These are phyloP conservation scores for Cystobasidiaceae sp. DNA, from an alignment of 1,284 basidiomycete genomes.

Conservation along the genomic window DNA sequence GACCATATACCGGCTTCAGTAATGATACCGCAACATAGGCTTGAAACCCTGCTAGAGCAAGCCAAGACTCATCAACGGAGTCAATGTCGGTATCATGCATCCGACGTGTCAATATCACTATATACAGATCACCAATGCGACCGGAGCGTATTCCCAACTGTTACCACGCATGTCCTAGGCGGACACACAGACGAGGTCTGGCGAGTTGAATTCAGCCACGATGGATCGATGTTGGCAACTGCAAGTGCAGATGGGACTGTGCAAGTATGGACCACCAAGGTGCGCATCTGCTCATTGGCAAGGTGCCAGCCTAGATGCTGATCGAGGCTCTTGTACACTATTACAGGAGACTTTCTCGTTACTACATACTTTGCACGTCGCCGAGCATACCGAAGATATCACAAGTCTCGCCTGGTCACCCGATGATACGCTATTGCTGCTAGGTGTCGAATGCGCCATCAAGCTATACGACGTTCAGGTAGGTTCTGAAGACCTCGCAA, in stretches of 20 bases:
- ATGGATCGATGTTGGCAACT: constrained; percentile 76
- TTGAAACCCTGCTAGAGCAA: constrained; percentile 79
- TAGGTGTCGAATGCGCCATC: constrained; percentile 69
- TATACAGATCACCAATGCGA: constrained; percentile 80
- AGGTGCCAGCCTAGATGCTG: background rate
- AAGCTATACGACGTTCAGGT: constrained; percentile 84
- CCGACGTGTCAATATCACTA: constrained; percentile 63
- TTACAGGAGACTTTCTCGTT: constrained; percentile 56
- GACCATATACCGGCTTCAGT: constrained; percentile 80
- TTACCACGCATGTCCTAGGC: constrained; percentile 74
- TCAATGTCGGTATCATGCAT: constrained; percentile 73
- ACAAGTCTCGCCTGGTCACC: constrained; percentile 83
- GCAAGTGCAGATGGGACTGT: constrained; percentile 80
- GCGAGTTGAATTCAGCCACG: constrained; percentile 90
- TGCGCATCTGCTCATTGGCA: constrained; percentile 47
- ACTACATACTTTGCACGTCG: constrained; percentile 54
- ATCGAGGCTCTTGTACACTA: background rate
- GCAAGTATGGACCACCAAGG: constrained; percentile 81
- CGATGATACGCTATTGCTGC: constrained; percentile 74
- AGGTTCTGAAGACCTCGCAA: constrained; percentile 36
- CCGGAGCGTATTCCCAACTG: constrained; percentile 71
- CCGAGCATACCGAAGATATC: constrained; percentile 70
- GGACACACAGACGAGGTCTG: constrained; percentile 92
- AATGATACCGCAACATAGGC: constrained; percentile 86
- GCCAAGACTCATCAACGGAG: constrained; percentile 72